Conservation (phyloP, 1,139 yeast genomes). For the Yamadazyma dushanensis region DNA sequence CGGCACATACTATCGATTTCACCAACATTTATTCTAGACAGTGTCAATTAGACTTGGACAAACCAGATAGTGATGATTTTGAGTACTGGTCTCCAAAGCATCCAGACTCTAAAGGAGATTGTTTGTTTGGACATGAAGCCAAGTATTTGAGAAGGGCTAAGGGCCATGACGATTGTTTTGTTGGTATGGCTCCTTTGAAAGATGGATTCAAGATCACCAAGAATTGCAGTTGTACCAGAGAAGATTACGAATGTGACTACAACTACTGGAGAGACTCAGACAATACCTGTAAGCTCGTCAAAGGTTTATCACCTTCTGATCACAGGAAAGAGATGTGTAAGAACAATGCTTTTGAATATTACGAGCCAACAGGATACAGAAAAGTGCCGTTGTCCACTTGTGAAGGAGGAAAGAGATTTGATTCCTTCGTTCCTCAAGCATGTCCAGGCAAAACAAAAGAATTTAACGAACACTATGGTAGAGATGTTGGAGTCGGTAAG, state of each 20-base stretch:
- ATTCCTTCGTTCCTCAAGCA: constrained; percentile 61
- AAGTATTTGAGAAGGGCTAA: constrained; percentile 71
- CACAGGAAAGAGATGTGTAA: constrained; percentile 61
- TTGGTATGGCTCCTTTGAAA: constrained; percentile 74
- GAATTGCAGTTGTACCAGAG: constrained; percentile 82
- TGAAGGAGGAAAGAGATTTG: constrained; percentile 52
- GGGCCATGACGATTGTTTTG: constrained; percentile 66
- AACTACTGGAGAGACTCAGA: constrained; percentile 70
- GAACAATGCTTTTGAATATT: constrained; percentile 56
- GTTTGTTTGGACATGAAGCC: constrained; percentile 89
- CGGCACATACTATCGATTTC: constrained; percentile 67
- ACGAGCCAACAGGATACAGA: constrained; percentile 48
- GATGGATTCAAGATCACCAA: constrained; percentile 58
- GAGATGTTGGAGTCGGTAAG: constrained; percentile 56
- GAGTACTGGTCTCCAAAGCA: constrained; percentile 82
- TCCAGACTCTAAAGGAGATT: constrained; percentile 58
- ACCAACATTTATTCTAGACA: constrained; percentile 61
- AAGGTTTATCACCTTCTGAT: constrained; percentile 69
- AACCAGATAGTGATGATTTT: constrained; percentile 67
- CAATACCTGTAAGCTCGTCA: constrained; percentile 82
- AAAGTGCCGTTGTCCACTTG: constrained; percentile 48
- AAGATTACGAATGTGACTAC: constrained; percentile 93
- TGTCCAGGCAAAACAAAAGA: constrained; percentile 88
- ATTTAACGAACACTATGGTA: constrained; percentile 58
- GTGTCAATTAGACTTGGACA: constrained; percentile 65